These are phyloP conservation scores for Penicilliopsis zonata DNA, from an alignment of 495 filamentous ascomycete genomes.

Conservation along the genomic window DNA sequence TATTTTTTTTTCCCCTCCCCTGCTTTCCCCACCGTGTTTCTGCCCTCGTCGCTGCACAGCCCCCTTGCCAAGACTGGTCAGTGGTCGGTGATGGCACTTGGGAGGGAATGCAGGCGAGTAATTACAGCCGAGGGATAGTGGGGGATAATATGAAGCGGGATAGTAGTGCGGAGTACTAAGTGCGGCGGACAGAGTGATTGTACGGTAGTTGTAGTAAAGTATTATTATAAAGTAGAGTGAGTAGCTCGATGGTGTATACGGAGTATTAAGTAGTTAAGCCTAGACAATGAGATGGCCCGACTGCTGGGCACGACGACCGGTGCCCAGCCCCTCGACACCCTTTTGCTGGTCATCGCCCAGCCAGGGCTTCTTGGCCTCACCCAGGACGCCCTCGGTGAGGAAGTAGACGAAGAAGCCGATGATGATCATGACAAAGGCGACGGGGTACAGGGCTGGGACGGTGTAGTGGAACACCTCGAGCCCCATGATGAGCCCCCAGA, in stretches of 20 bases:
- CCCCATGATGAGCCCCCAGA: slow-evolving; percentile 92
- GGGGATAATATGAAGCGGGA: neutral
- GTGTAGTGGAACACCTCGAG: slow-evolving; percentile 68
- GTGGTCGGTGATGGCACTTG: too few species aligned
- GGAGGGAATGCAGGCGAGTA: too few species aligned
- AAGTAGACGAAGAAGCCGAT: slow-evolving; percentile 75
- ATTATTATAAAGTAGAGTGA: neutral
- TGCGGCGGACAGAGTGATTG: neutral
- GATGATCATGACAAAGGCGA: slow-evolving; percentile 88
- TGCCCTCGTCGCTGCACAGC: too few species aligned
- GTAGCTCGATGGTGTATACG: neutral
- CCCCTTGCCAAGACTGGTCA: too few species aligned
- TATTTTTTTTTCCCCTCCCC: too few species aligned
- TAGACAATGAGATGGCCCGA: neutral
- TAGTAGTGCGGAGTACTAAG: neutral
- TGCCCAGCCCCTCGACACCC: slow-evolving; percentile 40
- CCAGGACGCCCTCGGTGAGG: slow-evolving; percentile 47
- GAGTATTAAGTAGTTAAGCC: neutral
- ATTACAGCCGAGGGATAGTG: neutral
- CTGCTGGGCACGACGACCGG: neutral
- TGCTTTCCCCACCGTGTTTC: too few species aligned
- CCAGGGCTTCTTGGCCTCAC: slow-evolving; percentile 94
- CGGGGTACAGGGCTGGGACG: slow-evolving; percentile 86
- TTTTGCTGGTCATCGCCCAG: slow-evolving; percentile 72
- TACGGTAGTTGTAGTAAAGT: neutral